Conservation (phyloP, 2,329 filamentous ascomycete species). For the Rutstroemia sp. region DNA sequence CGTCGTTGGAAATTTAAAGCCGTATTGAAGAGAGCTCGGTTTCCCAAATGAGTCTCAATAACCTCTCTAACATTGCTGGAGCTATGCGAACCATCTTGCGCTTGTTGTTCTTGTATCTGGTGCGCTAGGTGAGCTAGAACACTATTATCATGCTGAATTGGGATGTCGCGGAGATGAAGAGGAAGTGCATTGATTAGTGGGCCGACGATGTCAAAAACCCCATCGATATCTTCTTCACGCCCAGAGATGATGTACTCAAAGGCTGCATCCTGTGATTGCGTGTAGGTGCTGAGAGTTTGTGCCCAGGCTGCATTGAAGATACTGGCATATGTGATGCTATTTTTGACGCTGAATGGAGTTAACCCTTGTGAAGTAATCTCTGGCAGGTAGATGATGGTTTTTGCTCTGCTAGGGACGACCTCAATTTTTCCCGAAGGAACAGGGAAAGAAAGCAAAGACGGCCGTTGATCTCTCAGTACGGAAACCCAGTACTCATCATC, state of each 20-base stretch:
- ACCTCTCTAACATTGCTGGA: too few relatives aligned
- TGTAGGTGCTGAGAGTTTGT: slow-evolving; percentile 33
- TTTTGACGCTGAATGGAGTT: slow-evolving; percentile 29
- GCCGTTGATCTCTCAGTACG: too few relatives aligned
- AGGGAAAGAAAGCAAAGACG: too few relatives aligned
- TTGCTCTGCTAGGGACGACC: slow-evolving; percentile 37
- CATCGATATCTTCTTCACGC: slow-evolving; percentile 33
- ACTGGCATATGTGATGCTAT: slow-evolving; percentile 17
- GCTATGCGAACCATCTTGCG: too few relatives aligned
- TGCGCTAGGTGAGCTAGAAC: too few relatives aligned
- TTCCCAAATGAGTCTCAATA: too few relatives aligned
- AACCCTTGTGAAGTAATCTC: slow-evolving; percentile 37
- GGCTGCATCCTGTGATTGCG: slow-evolving; percentile 32
- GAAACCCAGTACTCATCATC: too few relatives aligned
- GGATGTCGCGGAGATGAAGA: not conserved
- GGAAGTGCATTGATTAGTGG: slow-evolving; percentile 39
- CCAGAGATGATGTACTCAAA: slow-evolving; percentile 39
- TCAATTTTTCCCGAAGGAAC: slow-evolving; percentile 37
- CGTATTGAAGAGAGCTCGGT: too few relatives aligned
- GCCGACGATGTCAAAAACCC: slow-evolving; percentile 36
- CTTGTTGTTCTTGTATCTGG: too few relatives aligned
- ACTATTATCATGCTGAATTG: too few relatives aligned
- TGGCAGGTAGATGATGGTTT: slow-evolving; percentile 41
- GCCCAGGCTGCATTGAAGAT: slow-evolving; percentile 33
- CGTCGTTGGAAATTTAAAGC: too few relatives aligned